Evolutionary conservation across 176 grass and related monocot species (phyloP).

Genomic region (Thinopyrum elongatum): DNA sequence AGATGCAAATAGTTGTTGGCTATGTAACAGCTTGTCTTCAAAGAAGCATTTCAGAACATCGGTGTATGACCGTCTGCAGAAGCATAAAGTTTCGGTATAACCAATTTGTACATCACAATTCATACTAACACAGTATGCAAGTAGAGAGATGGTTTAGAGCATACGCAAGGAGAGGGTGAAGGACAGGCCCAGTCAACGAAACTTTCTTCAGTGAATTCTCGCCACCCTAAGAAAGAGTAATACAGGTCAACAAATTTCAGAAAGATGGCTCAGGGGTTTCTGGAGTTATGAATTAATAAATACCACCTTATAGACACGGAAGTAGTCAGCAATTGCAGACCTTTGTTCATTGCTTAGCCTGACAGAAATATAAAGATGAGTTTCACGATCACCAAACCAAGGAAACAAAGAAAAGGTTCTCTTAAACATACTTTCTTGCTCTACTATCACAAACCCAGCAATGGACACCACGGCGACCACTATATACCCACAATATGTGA

Average conservation of each 20-base stretch:
- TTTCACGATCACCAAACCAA: conserved; percentile 12
- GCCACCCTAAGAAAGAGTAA: conserved; percentile 55
- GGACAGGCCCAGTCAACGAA: conserved; percentile 60
- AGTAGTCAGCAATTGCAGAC: conserved; percentile 81
- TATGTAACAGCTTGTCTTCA: conserved; percentile 65
- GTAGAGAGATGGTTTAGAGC: conserved; percentile 15
- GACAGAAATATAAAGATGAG: conserved; percentile 13
- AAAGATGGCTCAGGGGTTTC: not conserved
- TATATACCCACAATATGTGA: conserved; percentile 96
- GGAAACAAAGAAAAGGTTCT: conserved; percentile 9
- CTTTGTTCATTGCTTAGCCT: conserved; percentile 93
- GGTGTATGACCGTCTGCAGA: conserved; percentile 75
- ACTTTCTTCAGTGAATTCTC: conserved; percentile 88
- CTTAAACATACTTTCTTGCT: conserved; percentile 71
- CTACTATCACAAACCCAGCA: conserved; percentile 96
- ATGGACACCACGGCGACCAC: conserved; percentile 94
- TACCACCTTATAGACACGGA: conserved; percentile 81
- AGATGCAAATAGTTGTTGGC: conserved; percentile 69
- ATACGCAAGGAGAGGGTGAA: conserved; percentile 90
- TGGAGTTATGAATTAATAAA: conserved; percentile 2
- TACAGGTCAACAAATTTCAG: not conserved
- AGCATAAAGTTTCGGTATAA: conserved; percentile 8
- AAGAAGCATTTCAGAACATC: conserved; percentile 83
- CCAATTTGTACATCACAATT: not conserved
- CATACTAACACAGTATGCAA: conserved; percentile 7